phyloP scores from a whole-genome alignment of 2,329 filamentous ascomycete genomes.

The Neonectria faginata region DNA sequence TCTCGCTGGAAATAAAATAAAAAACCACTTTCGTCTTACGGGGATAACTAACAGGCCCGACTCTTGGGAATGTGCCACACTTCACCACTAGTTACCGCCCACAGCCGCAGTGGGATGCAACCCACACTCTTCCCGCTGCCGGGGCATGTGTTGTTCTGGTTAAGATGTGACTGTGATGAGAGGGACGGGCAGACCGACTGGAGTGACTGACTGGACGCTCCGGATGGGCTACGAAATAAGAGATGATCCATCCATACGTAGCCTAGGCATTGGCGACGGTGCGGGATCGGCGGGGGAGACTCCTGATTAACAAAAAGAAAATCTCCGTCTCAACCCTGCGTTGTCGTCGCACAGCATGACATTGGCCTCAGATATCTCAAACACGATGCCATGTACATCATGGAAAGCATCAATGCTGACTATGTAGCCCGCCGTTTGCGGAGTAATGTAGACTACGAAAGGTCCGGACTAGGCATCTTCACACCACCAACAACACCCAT shows the following conservation, averaged over 20 bases:
- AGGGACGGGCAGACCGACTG: background rate
- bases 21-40: slow-evolving; percentile 13
- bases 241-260: background rate
- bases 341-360: slow-evolving; percentile 13
- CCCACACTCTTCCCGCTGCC: slow-evolving; percentile 8
- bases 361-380: slow-evolving; percentile 4
- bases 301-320: slow-evolving; percentile 8
- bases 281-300: slow-evolving; percentile 1
- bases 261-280: background rate
- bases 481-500: background rate
- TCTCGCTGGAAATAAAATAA: background rate
- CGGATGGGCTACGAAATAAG: background rate
- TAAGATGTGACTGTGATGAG: background rate
- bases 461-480: background rate
- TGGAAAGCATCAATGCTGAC: slow-evolving; percentile 4
- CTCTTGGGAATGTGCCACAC: slow-evolving; percentile 8
- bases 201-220: background rate
- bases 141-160: background rate
- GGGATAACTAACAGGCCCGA: slow-evolving; percentile 7
- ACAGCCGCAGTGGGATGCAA: slow-evolving; percentile 18
- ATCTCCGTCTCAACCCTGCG: background rate
- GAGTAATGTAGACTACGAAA: background rate
- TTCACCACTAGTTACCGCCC: slow-evolving; percentile 1
- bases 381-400: slow-evolving; percentile 4
- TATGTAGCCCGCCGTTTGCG: background rate